Base-by-base conservation (phyloP, 1,284 basidiomycete species). In the Moniliophthora roreri region DNA sequence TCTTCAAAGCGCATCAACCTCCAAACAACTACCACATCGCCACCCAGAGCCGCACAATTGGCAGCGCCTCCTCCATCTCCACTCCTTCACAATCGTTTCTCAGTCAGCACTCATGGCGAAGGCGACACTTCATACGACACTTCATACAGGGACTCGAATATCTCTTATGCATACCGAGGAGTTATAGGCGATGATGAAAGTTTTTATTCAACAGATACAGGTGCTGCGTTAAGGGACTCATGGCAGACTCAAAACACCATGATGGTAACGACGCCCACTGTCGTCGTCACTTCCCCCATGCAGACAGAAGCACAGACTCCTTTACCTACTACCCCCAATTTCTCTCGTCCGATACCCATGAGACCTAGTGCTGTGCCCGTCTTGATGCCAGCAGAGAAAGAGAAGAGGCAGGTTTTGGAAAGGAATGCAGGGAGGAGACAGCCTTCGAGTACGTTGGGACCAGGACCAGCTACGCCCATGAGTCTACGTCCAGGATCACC, bases 211-310 rank as follows among this genome's bases (percentile, higher is more conserved):
- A 20, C 48, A 16, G 51, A 41, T 18, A 47, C 51, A 32, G 28
- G 28, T 6, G 28, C 28, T 28, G 51, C 51, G 4, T 26, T 56
- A 7, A 37, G 55, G 20, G 55, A 56, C 35, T 56, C 55, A 44
- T 56, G 55, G 55, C 55, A 52, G 48, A 53, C 55, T 13, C 28
- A 46, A 23, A n/a, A 35, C 18, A 46, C 45, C 15, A n/a, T 28
- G 10, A 28, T 24, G n/a, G 28, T 18, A 45, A 35, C 38, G 35
- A 35, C 35, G n/a, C 50, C 36, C 36, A 48, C 34, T 20, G 37
- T 49, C 16, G 20, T 39, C 8, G 21, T 50, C 4, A 26, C 48
- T 37, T 48, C 39, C 10, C 49, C 32, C 37, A 51, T 26, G 36
- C 51, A 41, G 18, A 51, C 46, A 38, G 41, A 51, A 35, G 51